Base-by-base conservation (phyloP, 306 rosid species). In the Boehmeria nivea region DNA sequence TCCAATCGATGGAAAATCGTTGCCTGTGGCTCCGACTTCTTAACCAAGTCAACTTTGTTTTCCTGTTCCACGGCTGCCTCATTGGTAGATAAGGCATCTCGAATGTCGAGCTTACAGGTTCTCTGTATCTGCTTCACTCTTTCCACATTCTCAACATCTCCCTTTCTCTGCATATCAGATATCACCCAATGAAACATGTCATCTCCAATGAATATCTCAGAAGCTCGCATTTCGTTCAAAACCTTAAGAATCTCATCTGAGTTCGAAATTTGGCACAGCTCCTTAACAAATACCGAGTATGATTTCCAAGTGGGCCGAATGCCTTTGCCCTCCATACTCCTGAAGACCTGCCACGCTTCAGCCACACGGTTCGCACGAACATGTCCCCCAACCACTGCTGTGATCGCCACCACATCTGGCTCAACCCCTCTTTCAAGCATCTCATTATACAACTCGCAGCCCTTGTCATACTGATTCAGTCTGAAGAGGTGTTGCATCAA, bases 331-430 rank as follows among this genome's bases (percentile, higher is more conserved):
- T 78, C 80, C 94, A 82, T 80, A 57, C 71, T 67, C 58, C 59
- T 70, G 76, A 90, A 80, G 71, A 72, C 22, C 40, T 77, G 64
- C 87, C 94, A 82, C 15, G 94, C 96, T 64, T 84, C 82, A 14
- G 80, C 61, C 52, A 82, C 59, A 58, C 25, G 73, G 66, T 82
- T 72, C 36, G 79, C 79, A 15, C 82, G 68, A 59, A 84, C 72
- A 19, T 80, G 83, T 43, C 96, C 98, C 3, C 85, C 88, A 70
- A 84, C 96, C 83, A 91, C 71, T 18, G 96, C 80, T 47, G 89
- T 87, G 72, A 82, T 58, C 6, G 85, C 83, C 68, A 87, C 93
- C 19, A 44, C 22, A 72, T 91, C 95, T 2, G 63, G 78, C 62
- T 78, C 69, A 15, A 87, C 59, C 61, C 85, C 89, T 59, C 62